Conservation (phyloP, 371 early-diverging fungal species). For the Batkoa obscura region DNA sequence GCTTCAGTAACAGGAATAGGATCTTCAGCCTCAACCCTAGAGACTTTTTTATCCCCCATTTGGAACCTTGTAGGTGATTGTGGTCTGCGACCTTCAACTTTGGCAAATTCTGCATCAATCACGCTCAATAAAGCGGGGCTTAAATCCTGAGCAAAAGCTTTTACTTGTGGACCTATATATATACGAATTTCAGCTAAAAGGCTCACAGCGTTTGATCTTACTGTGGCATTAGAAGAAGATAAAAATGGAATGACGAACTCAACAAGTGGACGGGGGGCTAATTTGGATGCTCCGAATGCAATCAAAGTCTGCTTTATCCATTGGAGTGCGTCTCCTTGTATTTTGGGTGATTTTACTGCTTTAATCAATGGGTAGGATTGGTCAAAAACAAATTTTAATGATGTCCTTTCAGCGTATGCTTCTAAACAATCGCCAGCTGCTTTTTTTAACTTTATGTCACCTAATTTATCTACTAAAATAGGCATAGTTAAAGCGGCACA, state of each 20-base stretch:
- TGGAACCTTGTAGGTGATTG: conserved; percentile 40
- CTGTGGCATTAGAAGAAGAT: conserved; percentile 62
- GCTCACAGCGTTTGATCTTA: conserved; percentile 55
- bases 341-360: conserved; percentile 77
- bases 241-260: conserved; percentile 57
- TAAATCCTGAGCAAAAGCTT: conserved; percentile 70
- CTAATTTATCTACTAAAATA: conserved; percentile 68
- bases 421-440: conserved; percentile 58
- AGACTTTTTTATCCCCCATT: neutral
- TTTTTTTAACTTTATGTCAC: conserved; percentile 82
- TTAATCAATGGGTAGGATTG: conserved; percentile 51
- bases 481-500: conserved; percentile 56
- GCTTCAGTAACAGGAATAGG: conserved; percentile 8
- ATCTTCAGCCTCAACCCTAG: conserved; percentile 5
- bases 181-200: conserved; percentile 62
- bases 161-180: conserved; percentile 52
- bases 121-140: conserved; percentile 54
- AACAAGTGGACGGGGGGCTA: conserved; percentile 56
- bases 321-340: conserved; percentile 55
- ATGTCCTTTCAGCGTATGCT: conserved; percentile 45
- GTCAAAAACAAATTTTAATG: conserved; percentile 59
- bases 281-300: conserved; percentile 71
- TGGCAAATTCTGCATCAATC: conserved; percentile 83
- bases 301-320: conserved; percentile 65
- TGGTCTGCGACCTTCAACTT: conserved; percentile 52